These are phyloP conservation scores for Gamsiella multidivaricata DNA, from an alignment of 192 early-diverging fungal species.

Conservation along the genomic window DNA sequence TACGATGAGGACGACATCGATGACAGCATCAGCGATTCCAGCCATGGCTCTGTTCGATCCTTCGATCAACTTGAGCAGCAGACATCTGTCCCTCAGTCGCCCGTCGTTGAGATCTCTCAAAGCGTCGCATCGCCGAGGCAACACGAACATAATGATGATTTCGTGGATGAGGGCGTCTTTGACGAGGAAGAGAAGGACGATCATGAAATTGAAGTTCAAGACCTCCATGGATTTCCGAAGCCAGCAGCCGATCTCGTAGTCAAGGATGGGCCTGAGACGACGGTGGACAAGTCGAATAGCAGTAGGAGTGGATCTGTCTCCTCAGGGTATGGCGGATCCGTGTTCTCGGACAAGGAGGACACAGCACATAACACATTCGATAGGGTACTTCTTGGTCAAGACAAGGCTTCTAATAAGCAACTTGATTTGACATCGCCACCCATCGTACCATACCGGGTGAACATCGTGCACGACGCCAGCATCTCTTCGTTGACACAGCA, in stretches of 20 bases:
- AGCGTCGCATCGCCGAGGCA: not conserved
- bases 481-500: too few relatives aligned
- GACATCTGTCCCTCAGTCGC: not conserved
- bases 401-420: not conserved
- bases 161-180: conserved; percentile 46
- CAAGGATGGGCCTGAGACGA: not conserved
- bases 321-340: conserved; percentile 34
- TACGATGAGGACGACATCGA: conserved; percentile 25
- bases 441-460: conserved; percentile 23
- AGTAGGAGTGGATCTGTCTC: conserved; percentile 27
- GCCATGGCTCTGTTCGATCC: not conserved
- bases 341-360: conserved; percentile 26
- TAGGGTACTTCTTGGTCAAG: not conserved
- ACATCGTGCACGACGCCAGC: conserved; percentile 11
- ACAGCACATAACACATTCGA: not conserved
- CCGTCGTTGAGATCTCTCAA: not conserved
- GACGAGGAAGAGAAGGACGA: conserved; percentile 51
- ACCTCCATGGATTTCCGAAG: not conserved
- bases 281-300: not conserved
- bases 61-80: not conserved
- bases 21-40: conserved; percentile 2
- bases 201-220: not conserved
- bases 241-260: not conserved
- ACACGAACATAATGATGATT: not conserved
- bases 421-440: not conserved